phyloP scores from a whole-genome alignment of 225 moss, liverwort and hornwort genomes.

The Polytrichum commune region DNA sequence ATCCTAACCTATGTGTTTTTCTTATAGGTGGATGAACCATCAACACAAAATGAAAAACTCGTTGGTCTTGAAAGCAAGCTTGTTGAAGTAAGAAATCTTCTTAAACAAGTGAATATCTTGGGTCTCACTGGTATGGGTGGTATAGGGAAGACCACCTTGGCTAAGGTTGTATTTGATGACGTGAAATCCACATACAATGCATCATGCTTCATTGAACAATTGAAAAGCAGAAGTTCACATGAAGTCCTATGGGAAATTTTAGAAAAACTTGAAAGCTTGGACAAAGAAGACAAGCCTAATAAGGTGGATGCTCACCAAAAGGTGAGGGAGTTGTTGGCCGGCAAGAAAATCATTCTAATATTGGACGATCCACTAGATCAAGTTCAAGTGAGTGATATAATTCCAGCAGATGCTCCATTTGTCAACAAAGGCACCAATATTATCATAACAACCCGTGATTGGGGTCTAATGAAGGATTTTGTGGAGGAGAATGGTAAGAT shows the following conservation, averaged over 20 bases:
- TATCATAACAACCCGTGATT: background rate
- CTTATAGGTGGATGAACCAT: background rate
- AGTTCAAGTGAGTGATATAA: background rate
- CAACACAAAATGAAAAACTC: background rate
- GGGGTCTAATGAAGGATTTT: background rate
- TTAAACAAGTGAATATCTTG: background rate
- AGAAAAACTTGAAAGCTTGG: background rate
- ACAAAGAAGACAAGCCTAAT: background rate
- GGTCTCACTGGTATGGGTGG: conserved; percentile 9
- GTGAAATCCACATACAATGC: background rate
- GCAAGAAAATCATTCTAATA: background rate
- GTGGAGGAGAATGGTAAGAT: background rate
- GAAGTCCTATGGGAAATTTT: background rate
- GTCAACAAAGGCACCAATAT: background rate
- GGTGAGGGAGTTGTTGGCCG: background rate
- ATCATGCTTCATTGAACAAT: background rate
- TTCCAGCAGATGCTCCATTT: background rate
- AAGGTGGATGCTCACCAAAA: background rate
- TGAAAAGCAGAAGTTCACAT: background rate
- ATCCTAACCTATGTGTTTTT: background rate
- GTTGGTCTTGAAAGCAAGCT: background rate
- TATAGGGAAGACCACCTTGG: conserved; percentile 8
- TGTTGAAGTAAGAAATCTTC: background rate
- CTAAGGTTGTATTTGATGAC: background rate
- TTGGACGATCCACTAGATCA: background rate